Evolutionary conservation across 495 filamentous ascomycete genomes (phyloP), one percentile per base, ranked within the genome.

Genomic region (Aspergillus campestris): DNA sequence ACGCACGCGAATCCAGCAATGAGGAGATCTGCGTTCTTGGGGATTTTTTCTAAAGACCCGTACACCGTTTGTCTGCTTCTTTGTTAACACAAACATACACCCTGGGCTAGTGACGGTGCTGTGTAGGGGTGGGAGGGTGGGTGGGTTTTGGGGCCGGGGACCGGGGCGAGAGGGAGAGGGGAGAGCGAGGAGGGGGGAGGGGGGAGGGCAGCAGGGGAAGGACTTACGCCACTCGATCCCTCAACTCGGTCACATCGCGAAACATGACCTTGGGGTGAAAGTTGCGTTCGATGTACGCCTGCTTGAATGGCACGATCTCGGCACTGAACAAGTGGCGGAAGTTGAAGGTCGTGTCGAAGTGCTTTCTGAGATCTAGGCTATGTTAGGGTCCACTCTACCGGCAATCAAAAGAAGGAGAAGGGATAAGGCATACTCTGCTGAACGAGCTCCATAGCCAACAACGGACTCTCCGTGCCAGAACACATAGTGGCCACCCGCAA

Each of bases 241-340:
- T 55, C 9, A 92, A 62, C 50, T 92, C 82, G 6, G 63, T 65
- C 3, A 90, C 75, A 60, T 94, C 83, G 6, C 82, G 67, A 43
- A 89, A 89, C 10, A 92, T 61, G 28, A 80, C 61, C 0, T 66
- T 67, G 0, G 78, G 75, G 8, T 72, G 66, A 44, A 84, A 81
- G 59, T 92, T 94, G 10, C 84, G 70, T 49, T 84, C 73, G 48
- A 94, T 92, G 57, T 86, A 91, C 2, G 79, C 79, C 55, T 91
- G 86, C 54, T 92, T 92, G 60, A 74, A 84, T 0, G 78, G 73
- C 37, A 79, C 85, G 37, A 89, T 88, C 60, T 94, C 88, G 14
- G 80, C 85, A 51, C 83, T 88, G 59, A 89, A 92, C 2, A 78
- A 48, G 56, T 94, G 88, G 0, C 74, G 54, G 27, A 87, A 64